Percentiles rank a stretch among this genome's conserved stretches.
These are phyloP conservation scores for Fusarium sp. DNA, from an alignment of 2,329 filamentous ascomycete species.

Conservation along the genomic window DNA sequence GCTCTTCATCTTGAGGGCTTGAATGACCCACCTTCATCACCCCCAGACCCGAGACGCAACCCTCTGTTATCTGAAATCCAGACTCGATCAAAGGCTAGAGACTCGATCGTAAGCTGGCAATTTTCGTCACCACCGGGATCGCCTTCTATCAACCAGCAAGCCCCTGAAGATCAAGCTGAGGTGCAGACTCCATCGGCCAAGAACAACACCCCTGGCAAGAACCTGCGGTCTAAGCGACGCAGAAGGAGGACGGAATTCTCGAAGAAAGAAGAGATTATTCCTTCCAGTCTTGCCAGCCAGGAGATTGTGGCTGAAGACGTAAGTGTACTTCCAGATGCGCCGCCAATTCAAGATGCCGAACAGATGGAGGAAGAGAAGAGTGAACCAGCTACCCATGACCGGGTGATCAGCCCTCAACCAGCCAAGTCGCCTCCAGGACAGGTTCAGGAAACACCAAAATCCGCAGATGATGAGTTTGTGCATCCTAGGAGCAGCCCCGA, in stretches of 20 bases:
- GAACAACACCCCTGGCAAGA: slow-evolving; percentile 5
- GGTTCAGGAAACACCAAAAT: slow-evolving; percentile 53
- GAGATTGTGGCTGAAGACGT: slow-evolving; percentile 3
- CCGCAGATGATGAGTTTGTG: slow-evolving; percentile 60
- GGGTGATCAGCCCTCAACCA: slow-evolving; percentile 25
- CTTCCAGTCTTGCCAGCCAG: slow-evolving; percentile 47
- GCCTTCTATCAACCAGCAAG: slow-evolving; percentile 53
- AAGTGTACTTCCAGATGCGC: slow-evolving; percentile 2
- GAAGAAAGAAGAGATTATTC: slow-evolving; percentile 40
- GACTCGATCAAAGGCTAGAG: slow-evolving; percentile 55
- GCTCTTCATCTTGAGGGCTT: slow-evolving; percentile 60
- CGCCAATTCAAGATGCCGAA: not conserved
- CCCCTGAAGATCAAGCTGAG: slow-evolving; percentile 10
- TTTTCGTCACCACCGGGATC: slow-evolving; percentile 69
- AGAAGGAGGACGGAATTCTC: slow-evolving; percentile 30
- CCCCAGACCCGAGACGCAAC: slow-evolving; percentile 65
- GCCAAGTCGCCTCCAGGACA: slow-evolving; percentile 31
- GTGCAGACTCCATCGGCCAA: slow-evolving; percentile 8
- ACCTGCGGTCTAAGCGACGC: slow-evolving; percentile 23
- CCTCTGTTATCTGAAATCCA: slow-evolving; percentile 64
- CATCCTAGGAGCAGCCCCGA: slow-evolving; percentile 61
- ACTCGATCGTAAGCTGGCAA: slow-evolving; percentile 58
- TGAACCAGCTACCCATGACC: slow-evolving; percentile 7
- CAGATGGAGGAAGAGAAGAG: slow-evolving; percentile 1
- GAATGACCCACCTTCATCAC: slow-evolving; percentile 68